Evolutionary conservation across 176 grass and related monocot species (phyloP), one percentile per base, ranked within the genome.

Genomic region (Oryza longistaminata): DNA sequence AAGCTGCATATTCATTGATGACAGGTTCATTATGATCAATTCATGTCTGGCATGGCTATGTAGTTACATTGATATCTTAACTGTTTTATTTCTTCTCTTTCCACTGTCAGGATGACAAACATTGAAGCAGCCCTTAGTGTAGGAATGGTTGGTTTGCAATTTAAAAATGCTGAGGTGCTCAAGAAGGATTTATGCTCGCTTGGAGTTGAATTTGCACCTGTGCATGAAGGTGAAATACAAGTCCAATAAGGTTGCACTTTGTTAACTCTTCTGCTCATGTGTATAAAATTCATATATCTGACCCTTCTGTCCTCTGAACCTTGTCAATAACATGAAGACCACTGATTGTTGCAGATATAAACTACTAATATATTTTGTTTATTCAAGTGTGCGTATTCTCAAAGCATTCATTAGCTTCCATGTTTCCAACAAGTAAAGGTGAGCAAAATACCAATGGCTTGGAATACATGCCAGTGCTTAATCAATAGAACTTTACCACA

Each of bases 1-100:
- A 83, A 92, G 87, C 69, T 98, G 93, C 77, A 82, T 98, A 81
- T 98, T 98, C 78, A 90, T 98, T 24, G 95, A 98, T 87, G 95
- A 98, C 91, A 98, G 95, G 95, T 95, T 81, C 73, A 64, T 90
- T 58, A 46, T 88, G 16, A 52, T 35, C 68, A 21, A 16, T 65
- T 66, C 85, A 67, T 45, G 34, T 62, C 60, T 72, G 45, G 31
- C 82, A 26, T 29, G 10, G 7, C 37, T 86, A 21, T 50, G 55
- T 22, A 44, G 19, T 24, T 3, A 19, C 9, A 15, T 82, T 10
- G 10, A 71, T 82, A 77, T 64, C 9, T 4, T 66, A 29, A 72
- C 72, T 77, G 6, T 55, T 82, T 68, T 78, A 21, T 5, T 70
- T 66, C 4, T 75, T 66, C 39, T 52, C 9, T 15, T 58, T 6